Evolutionary conservation across 768 basidiomycete genomes (phyloP), one percentile per base, ranked within the genome.

Genomic region (Candolleomyces eurysporus): DNA sequence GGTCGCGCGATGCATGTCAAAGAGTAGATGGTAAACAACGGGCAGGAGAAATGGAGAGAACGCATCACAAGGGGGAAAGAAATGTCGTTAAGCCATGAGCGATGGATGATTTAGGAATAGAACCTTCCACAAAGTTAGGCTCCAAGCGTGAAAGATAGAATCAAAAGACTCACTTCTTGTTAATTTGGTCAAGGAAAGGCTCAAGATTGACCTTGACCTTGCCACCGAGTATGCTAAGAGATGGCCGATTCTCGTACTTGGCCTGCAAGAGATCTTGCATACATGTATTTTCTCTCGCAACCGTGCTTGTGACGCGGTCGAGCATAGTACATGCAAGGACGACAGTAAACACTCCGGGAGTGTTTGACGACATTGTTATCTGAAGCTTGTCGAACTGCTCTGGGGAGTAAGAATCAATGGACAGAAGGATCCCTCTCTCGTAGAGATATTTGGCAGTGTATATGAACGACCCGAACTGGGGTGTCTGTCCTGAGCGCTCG

Each of bases 361-460:
- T 85, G 76, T 97, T 89, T n/a, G 95, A 97, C 0, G 94, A 93
- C 67, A 99, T 85, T 40, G 93, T 90, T 50, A 99, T 77, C 65
- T 91, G 86, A 61, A 98, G 82, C 72, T 93, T 92, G 78, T 97
- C 94, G 73, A 97, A 98, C 70, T 98, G 96, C n/a, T 91, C 87
- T 4, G 97, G 97, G 39, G 95, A 98, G 76, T 91, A 93, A 67
- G 92, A 87, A 70, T 96, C 94, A 70, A 98, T 89, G 4, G 94
- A 96, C 36, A 98, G 84, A 26, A 99, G 79, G 61, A 98, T 90
- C 54, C 93, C 92, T 72, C 89, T 88, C 66, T 93, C 89, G 73
- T 96, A 95, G n/a, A 94, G 81, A 48, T 88, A 82, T 72, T 90
- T 90, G 13, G 93, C 95, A 46, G 90, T 89, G 69, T 96, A 97